phyloP scores from a whole-genome alignment of 495 filamentous ascomycete species.

The Bacidia gigantensis region DNA sequence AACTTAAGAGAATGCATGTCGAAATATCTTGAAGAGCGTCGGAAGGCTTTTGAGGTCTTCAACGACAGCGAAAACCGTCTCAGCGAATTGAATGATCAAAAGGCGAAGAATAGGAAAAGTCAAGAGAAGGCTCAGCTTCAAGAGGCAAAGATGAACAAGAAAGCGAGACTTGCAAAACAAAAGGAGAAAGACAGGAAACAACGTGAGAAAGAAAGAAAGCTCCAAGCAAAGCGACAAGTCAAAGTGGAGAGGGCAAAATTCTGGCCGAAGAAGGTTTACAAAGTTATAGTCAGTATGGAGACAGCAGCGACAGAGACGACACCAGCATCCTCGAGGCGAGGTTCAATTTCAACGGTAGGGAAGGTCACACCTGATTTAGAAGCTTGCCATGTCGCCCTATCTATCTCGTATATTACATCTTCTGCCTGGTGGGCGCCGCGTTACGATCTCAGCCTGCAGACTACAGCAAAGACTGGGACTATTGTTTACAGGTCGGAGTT shows the following conservation, averaged over 20 bases:
- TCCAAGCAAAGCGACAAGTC: slow-evolving; percentile 36
- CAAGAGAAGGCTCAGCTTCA: slow-evolving; percentile 20
- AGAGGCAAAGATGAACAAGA: slow-evolving; percentile 27
- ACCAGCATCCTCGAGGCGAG: slow-evolving; percentile 40
- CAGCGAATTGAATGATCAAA: slow-evolving; percentile 22
- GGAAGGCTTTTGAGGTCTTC: slow-evolving; percentile 31
- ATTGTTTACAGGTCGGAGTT: slow-evolving; percentile 53
- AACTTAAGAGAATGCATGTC: slow-evolving; percentile 25
- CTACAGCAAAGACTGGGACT: slow-evolving; percentile 36
- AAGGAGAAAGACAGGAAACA: slow-evolving; percentile 20
- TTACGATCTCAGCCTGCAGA: slow-evolving; percentile 51
- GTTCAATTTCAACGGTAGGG: slow-evolving; percentile 34
- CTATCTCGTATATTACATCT: slow-evolving; percentile 49
- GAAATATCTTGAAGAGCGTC: slow-evolving; percentile 35
- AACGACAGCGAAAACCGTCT: slow-evolving; percentile 20
- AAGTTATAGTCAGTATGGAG: slow-evolving; percentile 45
- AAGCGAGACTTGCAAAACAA: slow-evolving; percentile 27
- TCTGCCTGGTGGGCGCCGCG: slow-evolving; percentile 50
- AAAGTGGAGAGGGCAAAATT: slow-evolving; percentile 39
- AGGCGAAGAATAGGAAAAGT: slow-evolving; percentile 15
- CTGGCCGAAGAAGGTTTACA: slow-evolving; percentile 44
- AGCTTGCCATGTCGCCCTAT: slow-evolving; percentile 31
- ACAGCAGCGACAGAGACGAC: slow-evolving; percentile 29
- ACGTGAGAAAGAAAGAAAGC: slow-evolving; percentile 28
- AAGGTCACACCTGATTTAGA: slow-evolving; percentile 13